Conservation (phyloP, 2,329 filamentous ascomycete genomes). For the Akanthomyces uredinophilus region DNA sequence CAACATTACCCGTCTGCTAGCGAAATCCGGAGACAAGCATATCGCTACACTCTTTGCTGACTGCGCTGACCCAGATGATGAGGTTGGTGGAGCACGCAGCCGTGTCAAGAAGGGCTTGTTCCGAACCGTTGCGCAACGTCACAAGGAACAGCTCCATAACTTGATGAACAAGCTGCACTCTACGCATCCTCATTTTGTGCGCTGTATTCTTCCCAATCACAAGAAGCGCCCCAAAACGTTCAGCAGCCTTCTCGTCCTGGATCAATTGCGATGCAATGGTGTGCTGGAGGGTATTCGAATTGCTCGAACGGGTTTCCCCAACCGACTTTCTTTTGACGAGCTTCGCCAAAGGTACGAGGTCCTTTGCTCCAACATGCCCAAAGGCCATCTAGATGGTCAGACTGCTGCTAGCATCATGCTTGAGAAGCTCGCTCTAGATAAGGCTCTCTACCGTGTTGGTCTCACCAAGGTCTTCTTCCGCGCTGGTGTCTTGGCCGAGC, state of each 20-base stretch:
- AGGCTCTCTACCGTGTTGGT: constrained; percentile 83
- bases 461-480: constrained; percentile 98
- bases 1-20: constrained; percentile 86
- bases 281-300: constrained; percentile 98
- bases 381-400: constrained; percentile 87
- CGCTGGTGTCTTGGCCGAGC: constrained; percentile 87
- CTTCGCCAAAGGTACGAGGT: constrained; percentile 96
- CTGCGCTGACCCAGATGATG: constrained; percentile 78
- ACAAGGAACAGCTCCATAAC: constrained; percentile 97
- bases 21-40: constrained; percentile 75
- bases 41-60: constrained; percentile 81
- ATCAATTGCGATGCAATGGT: constrained; percentile 97
- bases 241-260: constrained; percentile 84
- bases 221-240: constrained; percentile 95
- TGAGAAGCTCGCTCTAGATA: constrained; percentile 81
- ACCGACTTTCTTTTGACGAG: constrained; percentile 84
- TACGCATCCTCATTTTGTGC: constrained; percentile 96
- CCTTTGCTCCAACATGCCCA: constrained; percentile 81
- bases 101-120: constrained; percentile 96
- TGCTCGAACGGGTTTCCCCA: constrained; percentile 93
- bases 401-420: constrained; percentile 80
- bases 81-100: constrained; percentile 60
- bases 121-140: constrained; percentile 89
- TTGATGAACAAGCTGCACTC: constrained; percentile 92
- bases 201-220: constrained; percentile 96